Conservation (phyloP, 225 moss, liverwort and hornwort genomes). For the Pseudisothecium myosuroides region DNA sequence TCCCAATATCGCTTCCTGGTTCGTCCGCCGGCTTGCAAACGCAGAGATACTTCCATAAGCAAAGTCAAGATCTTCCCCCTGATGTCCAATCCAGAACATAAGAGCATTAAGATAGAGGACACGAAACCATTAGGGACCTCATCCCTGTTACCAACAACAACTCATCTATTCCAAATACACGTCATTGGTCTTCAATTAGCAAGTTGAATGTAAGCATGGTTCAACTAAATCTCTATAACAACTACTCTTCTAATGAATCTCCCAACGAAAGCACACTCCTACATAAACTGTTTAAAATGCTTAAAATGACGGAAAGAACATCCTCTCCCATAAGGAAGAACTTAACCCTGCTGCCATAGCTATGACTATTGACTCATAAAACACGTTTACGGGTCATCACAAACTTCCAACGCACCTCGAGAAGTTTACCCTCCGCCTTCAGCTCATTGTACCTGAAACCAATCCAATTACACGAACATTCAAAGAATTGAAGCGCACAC, state of each 20-base stretch:
- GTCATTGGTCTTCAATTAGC: not conserved
- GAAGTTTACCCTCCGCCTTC: slow-evolving; percentile 80
- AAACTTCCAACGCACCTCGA: slow-evolving; percentile 42
- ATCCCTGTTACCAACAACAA: not conserved
- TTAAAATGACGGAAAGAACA: not conserved
- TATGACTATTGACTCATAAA: not conserved
- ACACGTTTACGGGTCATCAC: not conserved
- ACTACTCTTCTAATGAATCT: not conserved
- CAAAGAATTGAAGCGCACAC: not conserved
- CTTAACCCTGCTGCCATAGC: not conserved
- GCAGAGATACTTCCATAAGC: slow-evolving; percentile 98
- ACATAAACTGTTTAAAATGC: too few species aligned
- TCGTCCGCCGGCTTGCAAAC: slow-evolving; percentile 72
- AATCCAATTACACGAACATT: not conserved
- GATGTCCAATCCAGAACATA: not conserved
- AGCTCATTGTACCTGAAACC: slow-evolving; percentile 69
- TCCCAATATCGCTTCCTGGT: slow-evolving; percentile 93
- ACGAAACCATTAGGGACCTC: not conserved
- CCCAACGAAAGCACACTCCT: not conserved
- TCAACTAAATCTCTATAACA: not conserved
- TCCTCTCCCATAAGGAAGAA: not conserved
- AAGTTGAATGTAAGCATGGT: not conserved
- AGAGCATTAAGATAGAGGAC: not conserved
- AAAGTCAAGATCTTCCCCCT: slow-evolving; percentile 94
- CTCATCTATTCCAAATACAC: not conserved